These are phyloP conservation scores for Immersiporthe knoxdaviesiana DNA, from an alignment of 2,329 filamentous ascomycete species.

Conservation along the genomic window DNA sequence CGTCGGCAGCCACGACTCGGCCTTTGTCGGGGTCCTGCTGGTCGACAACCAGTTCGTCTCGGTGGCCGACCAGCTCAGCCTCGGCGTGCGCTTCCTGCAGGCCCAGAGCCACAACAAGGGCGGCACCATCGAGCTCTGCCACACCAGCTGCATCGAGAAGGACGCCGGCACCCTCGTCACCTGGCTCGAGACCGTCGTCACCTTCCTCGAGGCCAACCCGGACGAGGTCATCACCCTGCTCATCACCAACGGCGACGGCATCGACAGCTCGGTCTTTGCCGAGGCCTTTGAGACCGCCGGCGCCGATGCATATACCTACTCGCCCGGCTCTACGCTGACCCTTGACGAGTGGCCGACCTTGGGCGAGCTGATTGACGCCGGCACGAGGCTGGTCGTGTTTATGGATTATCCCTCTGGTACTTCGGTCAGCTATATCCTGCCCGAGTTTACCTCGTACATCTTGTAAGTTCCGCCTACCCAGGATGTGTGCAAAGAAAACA, in stretches of 20 bases:
- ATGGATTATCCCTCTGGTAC: conserved; percentile 45
- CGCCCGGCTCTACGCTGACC: conserved; percentile 46
- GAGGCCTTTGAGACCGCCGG: conserved; percentile 58
- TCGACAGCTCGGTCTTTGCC: conserved; percentile 59
- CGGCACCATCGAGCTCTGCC: conserved; percentile 62
- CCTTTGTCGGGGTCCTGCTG: conserved; percentile 61
- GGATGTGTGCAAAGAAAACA: no score
- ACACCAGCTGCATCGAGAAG: conserved; percentile 63
- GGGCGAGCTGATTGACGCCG: conserved; percentile 62
- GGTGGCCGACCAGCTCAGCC: conserved; percentile 60
- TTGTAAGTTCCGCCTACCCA: conserved; percentile 13
- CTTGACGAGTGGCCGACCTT: conserved; percentile 70
- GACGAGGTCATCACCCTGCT: conserved; percentile 67
- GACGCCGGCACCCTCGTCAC: conserved; percentile 60
- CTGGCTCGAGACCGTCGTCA: conserved; percentile 61
- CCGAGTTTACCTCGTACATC: conserved; percentile 60
- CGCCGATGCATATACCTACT: conserved; percentile 62
- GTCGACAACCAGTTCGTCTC: conserved; percentile 64
- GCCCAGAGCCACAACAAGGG: conserved; percentile 63
- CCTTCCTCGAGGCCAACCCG: conserved; percentile 62
- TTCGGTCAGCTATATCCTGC: conserved; percentile 62
- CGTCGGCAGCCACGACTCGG: conserved; percentile 67
- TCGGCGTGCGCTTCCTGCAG: conserved; percentile 67
- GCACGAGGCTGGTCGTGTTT: conserved; percentile 71
- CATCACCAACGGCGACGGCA: conserved; percentile 62